A percentile compares a stretch with the other conserved stretches of the same genome.
Conservation (phyloP, 371 early-diverging fungal genomes). For the Zopfochytrium polystomum region DNA sequence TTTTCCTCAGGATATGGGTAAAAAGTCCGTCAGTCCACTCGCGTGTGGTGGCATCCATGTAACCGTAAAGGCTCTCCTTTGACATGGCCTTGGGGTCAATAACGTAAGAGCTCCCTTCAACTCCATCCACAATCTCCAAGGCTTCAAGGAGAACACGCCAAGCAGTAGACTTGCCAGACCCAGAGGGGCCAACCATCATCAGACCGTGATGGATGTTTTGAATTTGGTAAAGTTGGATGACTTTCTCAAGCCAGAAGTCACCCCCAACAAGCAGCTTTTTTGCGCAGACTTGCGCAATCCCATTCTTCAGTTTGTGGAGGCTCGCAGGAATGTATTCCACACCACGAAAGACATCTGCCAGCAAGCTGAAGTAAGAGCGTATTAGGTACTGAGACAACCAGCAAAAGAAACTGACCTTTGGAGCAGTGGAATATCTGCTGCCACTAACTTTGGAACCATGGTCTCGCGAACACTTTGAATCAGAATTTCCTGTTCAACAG, state of each 20-base stretch:
- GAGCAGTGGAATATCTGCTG: conserved; percentile 87
- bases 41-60: conserved; percentile 93
- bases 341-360: conserved; percentile 95
- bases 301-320: conserved; percentile 69
- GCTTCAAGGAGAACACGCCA: conserved; percentile 90
- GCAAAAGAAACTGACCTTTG: conserved; percentile 50
- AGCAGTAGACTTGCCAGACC: conserved; percentile 91
- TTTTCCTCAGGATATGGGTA: conserved; percentile 93
- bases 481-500: conserved; percentile 87
- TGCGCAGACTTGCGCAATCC: conserved; percentile 74
- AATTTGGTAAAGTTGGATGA: conserved; percentile 94
- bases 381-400: not conserved
- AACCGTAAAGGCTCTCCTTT: conserved; percentile 95
- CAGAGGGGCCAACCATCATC: conserved; percentile 98
- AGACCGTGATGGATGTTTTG: conserved; percentile 97
- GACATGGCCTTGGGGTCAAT: conserved; percentile 98
- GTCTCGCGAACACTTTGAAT: conserved; percentile 96
- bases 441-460: conserved; percentile 93
- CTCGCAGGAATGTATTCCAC: conserved; percentile 80
- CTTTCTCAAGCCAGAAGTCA: conserved; percentile 91
- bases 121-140: conserved; percentile 79
- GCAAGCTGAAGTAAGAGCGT: conserved; percentile 52
- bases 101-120: conserved; percentile 87
- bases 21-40: conserved; percentile 99
- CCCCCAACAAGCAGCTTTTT: conserved; percentile 73